Percentiles rank a stretch among this genome's conserved stretches.
phyloP scores from a whole-genome alignment of 1,139 yeast genomes.

The Yamadazyma sp. region DNA sequence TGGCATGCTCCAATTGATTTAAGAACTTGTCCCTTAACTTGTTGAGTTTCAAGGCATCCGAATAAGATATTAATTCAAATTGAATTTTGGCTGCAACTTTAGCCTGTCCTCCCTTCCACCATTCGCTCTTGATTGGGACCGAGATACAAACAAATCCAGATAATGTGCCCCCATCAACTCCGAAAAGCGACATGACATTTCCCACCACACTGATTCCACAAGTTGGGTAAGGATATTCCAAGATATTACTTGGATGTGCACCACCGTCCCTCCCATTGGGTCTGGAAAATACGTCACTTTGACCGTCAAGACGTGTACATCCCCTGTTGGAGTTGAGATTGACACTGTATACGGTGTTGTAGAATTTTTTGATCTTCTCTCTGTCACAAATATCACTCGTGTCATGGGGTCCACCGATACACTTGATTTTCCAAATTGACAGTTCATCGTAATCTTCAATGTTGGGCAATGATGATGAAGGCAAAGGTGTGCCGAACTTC shows the following conservation, averaged over 20 bases:
- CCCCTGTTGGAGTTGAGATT: constrained; percentile 38
- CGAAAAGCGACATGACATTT: constrained; percentile 28
- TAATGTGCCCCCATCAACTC: constrained; percentile 35
- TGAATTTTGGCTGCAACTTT: constrained; percentile 24
- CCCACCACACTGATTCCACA: constrained; percentile 38
- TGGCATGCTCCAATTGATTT: constrained; percentile 14
- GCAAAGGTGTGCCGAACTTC: constrained; percentile 20
- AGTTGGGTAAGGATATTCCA: constrained; percentile 35
- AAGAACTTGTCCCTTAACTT: constrained; percentile 21
- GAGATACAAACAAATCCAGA: constrained; percentile 35
- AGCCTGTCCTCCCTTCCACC: constrained; percentile 40
- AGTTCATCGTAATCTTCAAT: constrained; percentile 19
- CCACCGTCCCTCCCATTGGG: constrained; percentile 36
- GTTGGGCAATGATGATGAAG: constrained; percentile 17
- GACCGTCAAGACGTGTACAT: constrained; percentile 34
- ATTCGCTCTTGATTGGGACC: constrained; percentile 29
- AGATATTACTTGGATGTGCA: constrained; percentile 34
- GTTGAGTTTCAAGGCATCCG: constrained; percentile 25
- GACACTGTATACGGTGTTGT: constrained; percentile 24
- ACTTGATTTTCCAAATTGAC: constrained; percentile 23
- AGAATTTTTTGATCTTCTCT: constrained; percentile 24
- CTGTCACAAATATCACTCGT: constrained; percentile 31
- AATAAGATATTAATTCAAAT: constrained; percentile 24
- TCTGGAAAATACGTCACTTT: constrained; percentile 27
- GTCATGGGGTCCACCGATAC: constrained; percentile 37